Evolutionary conservation across 2,329 filamentous ascomycete species (phyloP).

Genomic region (Hymenoscyphus fructigenus): DNA sequence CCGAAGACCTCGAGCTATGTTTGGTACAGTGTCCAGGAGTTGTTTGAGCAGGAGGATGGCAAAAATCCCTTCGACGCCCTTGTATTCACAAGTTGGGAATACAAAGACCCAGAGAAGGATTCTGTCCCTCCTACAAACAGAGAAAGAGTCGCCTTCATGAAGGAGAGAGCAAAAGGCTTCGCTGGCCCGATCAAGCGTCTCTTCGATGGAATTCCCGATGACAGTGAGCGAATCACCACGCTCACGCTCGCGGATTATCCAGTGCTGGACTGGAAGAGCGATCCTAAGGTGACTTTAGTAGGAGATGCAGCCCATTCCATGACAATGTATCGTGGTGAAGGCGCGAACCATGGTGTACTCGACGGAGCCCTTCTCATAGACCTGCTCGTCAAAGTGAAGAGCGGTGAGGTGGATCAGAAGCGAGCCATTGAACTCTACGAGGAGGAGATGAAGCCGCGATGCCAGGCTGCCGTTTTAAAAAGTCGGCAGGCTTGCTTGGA

Average conservation of each 20-base stretch:
- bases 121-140: background rate
- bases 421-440: slow-evolving; percentile 50
- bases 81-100: slow-evolving; percentile 1
- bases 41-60: slow-evolving; percentile 5
- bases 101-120: slow-evolving; percentile 4
- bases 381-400: slow-evolving; percentile 21
- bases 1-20: slow-evolving; percentile 4
- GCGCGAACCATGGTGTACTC: slow-evolving; percentile 55
- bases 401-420: slow-evolving; percentile 18
- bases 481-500: slow-evolving; percentile 54
- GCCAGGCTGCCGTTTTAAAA: slow-evolving; percentile 47
- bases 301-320: slow-evolving; percentile 39
- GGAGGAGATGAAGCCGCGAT: slow-evolving; percentile 43
- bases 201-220: slow-evolving; percentile 46
- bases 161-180: slow-evolving; percentile 40
- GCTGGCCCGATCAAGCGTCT: slow-evolving; percentile 44
- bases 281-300: slow-evolving; percentile 34
- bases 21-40: slow-evolving; percentile 5
- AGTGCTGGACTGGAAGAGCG: slow-evolving; percentile 33
- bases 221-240: slow-evolving; percentile 37
- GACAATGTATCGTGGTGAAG: slow-evolving; percentile 51
- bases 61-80: slow-evolving; percentile 1
- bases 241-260: slow-evolving; percentile 38
- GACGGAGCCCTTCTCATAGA: slow-evolving; percentile 50
- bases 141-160: slow-evolving; percentile 39